These are phyloP conservation scores for Aspergillus jensenii DNA, from an alignment of 2,329 filamentous ascomycete species.

Conservation along the genomic window DNA sequence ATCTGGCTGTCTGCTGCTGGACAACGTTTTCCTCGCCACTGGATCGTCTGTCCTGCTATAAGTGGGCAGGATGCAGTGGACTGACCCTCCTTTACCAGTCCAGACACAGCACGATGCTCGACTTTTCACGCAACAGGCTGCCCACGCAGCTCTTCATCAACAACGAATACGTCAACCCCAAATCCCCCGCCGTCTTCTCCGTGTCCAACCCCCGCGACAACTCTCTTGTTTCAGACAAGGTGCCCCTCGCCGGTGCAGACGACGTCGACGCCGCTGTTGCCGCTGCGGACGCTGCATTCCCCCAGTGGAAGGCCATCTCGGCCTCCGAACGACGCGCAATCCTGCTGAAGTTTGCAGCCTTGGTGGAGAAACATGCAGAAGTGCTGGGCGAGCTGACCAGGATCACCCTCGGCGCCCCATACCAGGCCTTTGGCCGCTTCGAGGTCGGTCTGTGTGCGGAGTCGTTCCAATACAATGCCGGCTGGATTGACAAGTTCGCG, in stretches of 20 bases:
- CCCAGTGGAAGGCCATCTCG: conserved; percentile 40
- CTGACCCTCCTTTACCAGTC: no score
- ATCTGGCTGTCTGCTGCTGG: no score
- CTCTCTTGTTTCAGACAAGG: conserved; percentile 50
- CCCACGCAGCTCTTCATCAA: conserved; percentile 11
- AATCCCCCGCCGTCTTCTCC: neutral
- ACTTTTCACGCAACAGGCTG: neutral
- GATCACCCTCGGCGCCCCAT: conserved; percentile 49
- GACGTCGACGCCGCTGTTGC: conserved; percentile 52
- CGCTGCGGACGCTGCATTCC: conserved; percentile 50
- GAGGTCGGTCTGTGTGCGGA: conserved; percentile 35
- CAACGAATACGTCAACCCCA: conserved; percentile 5
- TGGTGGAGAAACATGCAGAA: conserved; percentile 41
- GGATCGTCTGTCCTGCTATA: no score
- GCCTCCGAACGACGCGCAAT: conserved; percentile 40
- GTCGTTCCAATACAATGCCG: conserved; percentile 9
- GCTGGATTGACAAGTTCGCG: conserved; percentile 17
- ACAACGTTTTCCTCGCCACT: no score
- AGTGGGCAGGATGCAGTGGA: no score
- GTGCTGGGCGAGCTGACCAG: conserved; percentile 43
- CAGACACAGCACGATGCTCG: neutral
- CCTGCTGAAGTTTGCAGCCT: conserved; percentile 46
- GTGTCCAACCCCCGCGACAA: conserved; percentile 46
- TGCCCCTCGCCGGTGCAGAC: conserved; percentile 45
- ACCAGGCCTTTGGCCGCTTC: conserved; percentile 42